Conservation (phyloP, 306 rosid genomes). For the Casuarina equisetifolia region DNA sequence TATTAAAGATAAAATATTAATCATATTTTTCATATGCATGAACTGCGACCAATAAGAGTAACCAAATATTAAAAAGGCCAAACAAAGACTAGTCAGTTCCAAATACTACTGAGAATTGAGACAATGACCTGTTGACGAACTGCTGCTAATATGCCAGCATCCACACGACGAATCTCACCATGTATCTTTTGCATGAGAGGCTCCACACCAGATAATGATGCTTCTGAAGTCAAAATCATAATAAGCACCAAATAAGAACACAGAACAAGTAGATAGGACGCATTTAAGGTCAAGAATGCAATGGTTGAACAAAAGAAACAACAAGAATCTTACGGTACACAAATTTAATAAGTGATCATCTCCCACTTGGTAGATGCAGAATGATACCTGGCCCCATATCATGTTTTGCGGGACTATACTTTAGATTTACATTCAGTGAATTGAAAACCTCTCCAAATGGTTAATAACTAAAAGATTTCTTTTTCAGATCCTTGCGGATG, state of each 20-base stretch:
- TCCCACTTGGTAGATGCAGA: neutral
- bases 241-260: neutral
- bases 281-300: neutral
- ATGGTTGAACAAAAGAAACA: neutral
- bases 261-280: neutral
- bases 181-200: slow-evolving; percentile 98
- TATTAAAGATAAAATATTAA: neutral
- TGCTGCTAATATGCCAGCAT: slow-evolving; percentile 86
- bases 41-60: neutral
- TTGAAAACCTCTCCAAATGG: neutral
- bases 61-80: neutral
- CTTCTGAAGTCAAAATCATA: slow-evolving; percentile 52
- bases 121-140: slow-evolving; percentile 88
- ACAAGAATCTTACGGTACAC: neutral
- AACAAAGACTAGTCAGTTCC: neutral
- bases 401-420: neutral
- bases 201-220: slow-evolving; percentile 86
- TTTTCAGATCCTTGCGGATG: neutral
- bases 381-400: neutral
- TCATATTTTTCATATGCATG: neutral
- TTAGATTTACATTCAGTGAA: neutral
- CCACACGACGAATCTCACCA: slow-evolving; percentile 87
- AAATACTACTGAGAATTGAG: neutral
- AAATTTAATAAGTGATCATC: neutral
- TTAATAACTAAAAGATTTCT: neutral